Conservation (phyloP, 140 eudicot species). For the Flaveria floridana region DNA sequence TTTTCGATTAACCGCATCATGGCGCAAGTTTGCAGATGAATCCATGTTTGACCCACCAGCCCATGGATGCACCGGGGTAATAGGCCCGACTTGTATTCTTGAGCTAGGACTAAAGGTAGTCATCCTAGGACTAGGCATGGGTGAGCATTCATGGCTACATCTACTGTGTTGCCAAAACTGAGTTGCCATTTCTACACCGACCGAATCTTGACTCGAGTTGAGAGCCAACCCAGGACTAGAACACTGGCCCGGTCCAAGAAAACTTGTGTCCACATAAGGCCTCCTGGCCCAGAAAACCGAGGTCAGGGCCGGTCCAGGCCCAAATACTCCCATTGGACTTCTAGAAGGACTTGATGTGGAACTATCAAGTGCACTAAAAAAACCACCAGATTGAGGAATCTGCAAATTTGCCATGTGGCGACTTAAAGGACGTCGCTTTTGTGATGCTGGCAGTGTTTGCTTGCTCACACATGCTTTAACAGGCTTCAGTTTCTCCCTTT, state of each 20-base stretch:
- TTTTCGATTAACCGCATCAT: conserved; percentile 41
- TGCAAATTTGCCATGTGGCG: conserved; percentile 59
- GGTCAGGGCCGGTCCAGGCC: conserved; percentile 44
- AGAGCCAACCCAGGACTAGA: conserved; percentile 63
- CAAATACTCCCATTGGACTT: conserved; percentile 68
- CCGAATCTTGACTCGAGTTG: conserved; percentile 50
- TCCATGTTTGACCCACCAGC: conserved; percentile 59
- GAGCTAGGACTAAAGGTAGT: conserved; percentile 86
- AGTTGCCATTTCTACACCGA: conserved; percentile 53
- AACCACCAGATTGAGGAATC: conserved; percentile 59
- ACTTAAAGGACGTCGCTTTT: conserved; percentile 43
- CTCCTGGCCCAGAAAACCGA: conserved; percentile 54
- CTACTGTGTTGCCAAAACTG: conserved; percentile 59
- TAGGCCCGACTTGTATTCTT: conserved; percentile 78
- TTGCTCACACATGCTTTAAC: conserved; percentile 33
- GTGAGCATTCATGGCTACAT: conserved; percentile 87
- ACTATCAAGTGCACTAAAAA: conserved; percentile 80
- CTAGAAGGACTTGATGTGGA: conserved; percentile 85
- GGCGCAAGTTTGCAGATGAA: conserved; percentile 49
- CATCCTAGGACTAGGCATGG: conserved; percentile 81
- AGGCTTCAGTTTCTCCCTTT: conserved; percentile 40
- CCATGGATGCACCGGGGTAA: conserved; percentile 76
- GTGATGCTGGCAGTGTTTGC: conserved; percentile 46
- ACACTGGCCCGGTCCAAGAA: conserved; percentile 63
- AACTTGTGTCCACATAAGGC: conserved; percentile 45